Percentiles rank a stretch among this genome's conserved stretches.
Evolutionary conservation across 306 rosid genomes (phyloP).

Genomic region (Begonia masoniana): DNA sequence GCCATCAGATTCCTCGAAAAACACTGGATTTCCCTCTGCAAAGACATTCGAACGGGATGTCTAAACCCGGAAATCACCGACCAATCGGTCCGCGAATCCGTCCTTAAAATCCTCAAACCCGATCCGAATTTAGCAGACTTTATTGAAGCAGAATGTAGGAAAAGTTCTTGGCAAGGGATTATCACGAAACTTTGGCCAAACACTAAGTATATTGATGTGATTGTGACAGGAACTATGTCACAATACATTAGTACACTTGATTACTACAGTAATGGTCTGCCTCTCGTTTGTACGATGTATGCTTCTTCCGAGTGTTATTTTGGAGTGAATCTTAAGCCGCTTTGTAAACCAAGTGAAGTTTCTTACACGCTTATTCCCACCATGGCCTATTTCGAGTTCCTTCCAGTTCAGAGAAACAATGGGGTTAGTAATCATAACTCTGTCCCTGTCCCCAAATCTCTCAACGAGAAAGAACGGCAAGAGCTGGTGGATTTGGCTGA

Average conservation of each 20-base stretch:
- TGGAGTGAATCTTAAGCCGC: slow-evolving; percentile 11
- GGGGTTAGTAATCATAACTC: background rate
- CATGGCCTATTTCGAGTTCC: slow-evolving; percentile 17
- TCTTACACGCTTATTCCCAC: slow-evolving; percentile 15
- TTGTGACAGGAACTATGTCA: slow-evolving; percentile 14
- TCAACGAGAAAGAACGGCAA: background rate
- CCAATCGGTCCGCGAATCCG: slow-evolving; percentile 2
- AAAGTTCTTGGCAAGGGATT: slow-evolving; percentile 8
- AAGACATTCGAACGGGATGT: slow-evolving; percentile 5
- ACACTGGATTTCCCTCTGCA: slow-evolving; percentile 11
- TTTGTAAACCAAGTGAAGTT: slow-evolving; percentile 11
- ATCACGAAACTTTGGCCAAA: slow-evolving; percentile 9
- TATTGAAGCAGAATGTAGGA: background rate
- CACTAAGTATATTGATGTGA: slow-evolving; percentile 11
- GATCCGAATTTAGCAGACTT: slow-evolving; percentile 6
- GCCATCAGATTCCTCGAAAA: slow-evolving; percentile 14
- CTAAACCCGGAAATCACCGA: slow-evolving; percentile 9
- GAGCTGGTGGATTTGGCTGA: slow-evolving; percentile 10
- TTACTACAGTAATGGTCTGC: slow-evolving; percentile 12
- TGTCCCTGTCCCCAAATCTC: background rate
- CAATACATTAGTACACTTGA: slow-evolving; percentile 13
- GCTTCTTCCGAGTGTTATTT: slow-evolving; percentile 17
- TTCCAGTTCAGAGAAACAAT: slow-evolving; percentile 7
- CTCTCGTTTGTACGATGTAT: slow-evolving; percentile 15
- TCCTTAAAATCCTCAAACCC: background rate